Percentiles rank a stretch among this genome's conserved stretches.
These are phyloP conservation scores for Gaeumannomyces sp. DNA, from an alignment of 2,329 filamentous ascomycete genomes.

Conservation along the genomic window DNA sequence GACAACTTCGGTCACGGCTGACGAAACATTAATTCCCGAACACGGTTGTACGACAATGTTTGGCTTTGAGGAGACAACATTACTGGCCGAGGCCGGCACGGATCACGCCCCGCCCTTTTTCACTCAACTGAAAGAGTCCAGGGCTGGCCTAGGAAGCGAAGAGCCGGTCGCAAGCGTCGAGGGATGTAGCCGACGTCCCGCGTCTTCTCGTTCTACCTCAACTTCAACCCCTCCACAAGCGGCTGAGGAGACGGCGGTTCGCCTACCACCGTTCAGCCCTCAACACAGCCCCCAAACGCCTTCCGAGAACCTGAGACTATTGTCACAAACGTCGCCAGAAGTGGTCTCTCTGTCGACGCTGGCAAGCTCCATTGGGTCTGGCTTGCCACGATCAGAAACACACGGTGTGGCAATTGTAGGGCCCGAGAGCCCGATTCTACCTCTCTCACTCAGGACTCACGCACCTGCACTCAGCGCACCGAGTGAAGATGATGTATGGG, in stretches of 20 bases:
- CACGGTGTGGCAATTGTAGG: no score
- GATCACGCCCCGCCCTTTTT: not conserved
- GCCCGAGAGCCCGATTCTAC: not conserved
- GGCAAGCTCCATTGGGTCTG: not conserved
- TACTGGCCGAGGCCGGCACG: not conserved
- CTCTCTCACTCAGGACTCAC: not conserved
- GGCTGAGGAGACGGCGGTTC: not conserved
- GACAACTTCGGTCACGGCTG: not conserved
- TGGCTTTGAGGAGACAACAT: conserved; percentile 4
- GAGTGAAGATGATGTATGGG: not conserved
- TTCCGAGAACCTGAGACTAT: not conserved
- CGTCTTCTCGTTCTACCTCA: not conserved
- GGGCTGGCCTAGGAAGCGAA: not conserved
- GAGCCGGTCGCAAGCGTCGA: not conserved
- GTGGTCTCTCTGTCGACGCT: not conserved
- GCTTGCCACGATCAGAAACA: not conserved
- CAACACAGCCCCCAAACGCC: not conserved
- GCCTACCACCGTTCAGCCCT: not conserved
- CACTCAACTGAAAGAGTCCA: not conserved
- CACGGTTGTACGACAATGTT: not conserved
- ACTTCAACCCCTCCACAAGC: not conserved
- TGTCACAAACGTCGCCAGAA: not conserved
- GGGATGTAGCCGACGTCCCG: not conserved
- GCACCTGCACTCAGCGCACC: not conserved
- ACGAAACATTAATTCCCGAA: not conserved